Evolutionary conservation across 1,284 basidiomycete species (phyloP), one percentile per base, ranked within the genome.

Genomic region (Rhodotorula sp.): DNA sequence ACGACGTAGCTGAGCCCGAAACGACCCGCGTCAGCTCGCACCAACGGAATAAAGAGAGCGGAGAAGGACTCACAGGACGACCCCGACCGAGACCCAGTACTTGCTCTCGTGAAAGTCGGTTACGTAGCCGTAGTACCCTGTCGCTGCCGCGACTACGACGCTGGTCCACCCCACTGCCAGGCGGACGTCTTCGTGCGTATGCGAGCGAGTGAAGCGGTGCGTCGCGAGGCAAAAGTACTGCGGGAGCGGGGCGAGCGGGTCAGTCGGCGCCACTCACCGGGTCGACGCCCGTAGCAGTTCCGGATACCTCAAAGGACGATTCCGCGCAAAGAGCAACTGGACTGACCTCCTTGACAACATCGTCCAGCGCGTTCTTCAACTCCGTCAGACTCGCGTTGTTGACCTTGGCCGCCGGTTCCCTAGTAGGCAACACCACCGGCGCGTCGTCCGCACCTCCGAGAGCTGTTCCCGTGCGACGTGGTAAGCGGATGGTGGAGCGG

Each of bases 311-410:
- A n/a, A n/a, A n/a, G n/a, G n/a, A n/a, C n/a, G n/a, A n/a, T n/a
- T n/a, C n/a, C n/a, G n/a, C n/a, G n/a, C 36, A 13, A 39, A 27
- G 20, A 15, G 34, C 5, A 54, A 49, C n/a, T 4, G 49, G 44
- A 32, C 53, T 49, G 30, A 94, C 93, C 79, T 90, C 88, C 81
- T 91, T 92, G 72, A 95, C 82, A 51, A 89, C 89, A 82, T 95
- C 93, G 79, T 96, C 94, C 75, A 90, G 89, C 20, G 93, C 88
- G 76, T 89, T 88, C 83, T 95, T 95, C 79, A 96, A 86, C 78
- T 95, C 93, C 29, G 85, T 85, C 59, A 87, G 78, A 79, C 86
- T 92, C 34, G 88, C 85, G 76, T 89, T 91, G 84, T 96, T 96
- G 74, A 94, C 88, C 78, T 89, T 90, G 47, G 39, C 22, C 4